phyloP scores from a whole-genome alignment of 768 basidiomycete species.

The Tylopilus sp. region DNA sequence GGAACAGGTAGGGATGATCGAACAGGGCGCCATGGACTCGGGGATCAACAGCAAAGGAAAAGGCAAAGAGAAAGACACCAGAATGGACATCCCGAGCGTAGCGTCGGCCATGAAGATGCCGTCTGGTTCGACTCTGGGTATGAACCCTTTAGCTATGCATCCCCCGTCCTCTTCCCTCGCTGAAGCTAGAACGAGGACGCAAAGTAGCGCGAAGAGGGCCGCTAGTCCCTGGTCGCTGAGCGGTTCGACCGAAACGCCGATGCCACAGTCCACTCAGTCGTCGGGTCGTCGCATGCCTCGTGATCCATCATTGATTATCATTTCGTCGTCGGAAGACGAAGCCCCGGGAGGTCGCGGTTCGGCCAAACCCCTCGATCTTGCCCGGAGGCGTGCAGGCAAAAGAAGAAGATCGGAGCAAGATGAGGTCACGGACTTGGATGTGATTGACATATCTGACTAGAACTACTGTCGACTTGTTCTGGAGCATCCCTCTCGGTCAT shows the following conservation, averaged over 20 bases:
- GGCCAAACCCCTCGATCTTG: background rate
- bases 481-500: background rate
- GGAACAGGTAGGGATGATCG: slow-evolving; percentile 33
- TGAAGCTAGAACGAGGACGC: slow-evolving; percentile 16
- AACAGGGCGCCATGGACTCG: slow-evolving; percentile 17
- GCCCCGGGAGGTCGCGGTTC: background rate
- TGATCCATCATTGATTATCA: slow-evolving; percentile 22
- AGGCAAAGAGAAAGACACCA: slow-evolving; percentile 15
- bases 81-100: background rate
- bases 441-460: slow-evolving; percentile 54
- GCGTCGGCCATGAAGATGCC: slow-evolving; percentile 1
- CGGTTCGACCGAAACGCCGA: slow-evolving; percentile 6
- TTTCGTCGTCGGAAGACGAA: slow-evolving; percentile 24
- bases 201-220: slow-evolving; percentile 5
- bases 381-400: slow-evolving; percentile 8
- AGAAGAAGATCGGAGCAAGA: slow-evolving; percentile 26
- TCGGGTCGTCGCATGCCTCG: slow-evolving; percentile 12
- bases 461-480: background rate
- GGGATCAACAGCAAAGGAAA: slow-evolving; percentile 17
- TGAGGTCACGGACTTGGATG: slow-evolving; percentile 38
- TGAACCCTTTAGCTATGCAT: slow-evolving; percentile 7
- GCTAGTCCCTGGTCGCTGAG: slow-evolving; percentile 14
- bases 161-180: slow-evolving; percentile 7
- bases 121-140: slow-evolving; percentile 16
- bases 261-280: slow-evolving; percentile 19